Evolutionary conservation across 129 eudicot species (phyloP), one percentile per base, ranked within the genome.

Genomic region (Solidago caesia): DNA sequence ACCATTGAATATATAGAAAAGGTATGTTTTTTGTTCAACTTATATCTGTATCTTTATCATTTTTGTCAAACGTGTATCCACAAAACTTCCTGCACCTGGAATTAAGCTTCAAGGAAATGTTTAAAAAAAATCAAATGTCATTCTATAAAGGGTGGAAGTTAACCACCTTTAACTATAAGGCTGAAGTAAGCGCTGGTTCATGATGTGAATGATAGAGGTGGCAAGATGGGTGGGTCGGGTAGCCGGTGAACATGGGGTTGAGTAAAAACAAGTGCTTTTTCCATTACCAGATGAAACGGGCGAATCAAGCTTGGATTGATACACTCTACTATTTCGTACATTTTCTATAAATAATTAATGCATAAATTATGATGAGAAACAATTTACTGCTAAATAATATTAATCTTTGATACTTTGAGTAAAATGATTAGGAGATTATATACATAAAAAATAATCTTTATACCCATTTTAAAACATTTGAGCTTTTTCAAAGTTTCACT

Each of bases 1-100:
- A 89, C 93, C 14, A 87, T 87, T 41, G 91, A 85, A 39, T 74
- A 80, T 84, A 87, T 92, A 70, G 97, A 92, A 75, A 87, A 87
- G 96, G 97, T 92, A 78, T 33, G 84, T 8, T 60, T 52, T 78
- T n/a, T 6, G 15, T 39, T 81, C 9, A 8, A 39, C 68, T 65
- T 64, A 55, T 67, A 8, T 63, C 51, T 75, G 65, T 33, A 44
- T 42, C 25, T 66, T 2, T n/a, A 5, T 41, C 9, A 58, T 43
- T 8, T 39, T 41, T 29, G 27, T 52, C 44, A 65, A 62, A 14
- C 42, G 2, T 9, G 26, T 59, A 59, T 57, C 14, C 9, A 56
- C 41, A 64, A 46, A 46, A 59, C 3, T 3, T 68, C 58, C 15
- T 47, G 8, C 60, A 12, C 63, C 33, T 16, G 2, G 15, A 44